A percentile compares a stretch with the other conserved stretches of the same genome.
Conservation (phyloP, 2,329 filamentous ascomycete species). For the Cladophialophora psammophila region DNA sequence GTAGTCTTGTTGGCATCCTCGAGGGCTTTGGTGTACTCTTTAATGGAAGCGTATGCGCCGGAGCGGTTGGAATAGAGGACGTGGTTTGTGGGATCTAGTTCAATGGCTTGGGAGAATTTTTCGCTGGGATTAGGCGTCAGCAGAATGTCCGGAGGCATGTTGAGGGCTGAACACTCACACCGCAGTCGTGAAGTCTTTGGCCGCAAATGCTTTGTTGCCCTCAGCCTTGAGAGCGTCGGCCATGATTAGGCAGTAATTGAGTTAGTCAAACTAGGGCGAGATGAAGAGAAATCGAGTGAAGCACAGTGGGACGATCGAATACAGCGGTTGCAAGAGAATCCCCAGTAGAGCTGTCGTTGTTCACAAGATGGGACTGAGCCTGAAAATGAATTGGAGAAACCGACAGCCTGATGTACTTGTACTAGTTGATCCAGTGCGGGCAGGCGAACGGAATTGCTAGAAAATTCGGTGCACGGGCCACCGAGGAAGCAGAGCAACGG, state of each 20-base stretch:
- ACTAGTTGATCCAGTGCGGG: conserved; percentile 17
- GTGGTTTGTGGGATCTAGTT: conserved; percentile 85
- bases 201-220: conserved; percentile 97
- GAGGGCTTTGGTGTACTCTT: conserved; percentile 83
- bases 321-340: conserved; percentile 8
- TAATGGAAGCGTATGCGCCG: conserved; percentile 84
- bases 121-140: conserved; percentile 64
- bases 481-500: not conserved
- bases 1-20: conserved; percentile 92
- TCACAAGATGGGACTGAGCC: conserved; percentile 8
- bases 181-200: conserved; percentile 95
- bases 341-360: not conserved
- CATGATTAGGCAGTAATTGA: conserved; percentile 52
- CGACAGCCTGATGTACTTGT: conserved; percentile 19
- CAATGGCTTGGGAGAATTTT: conserved; percentile 94
- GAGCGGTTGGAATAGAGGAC: conserved; percentile 98
- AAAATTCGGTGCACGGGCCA: conserved; percentile 38
- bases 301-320: not conserved
- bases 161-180: conserved; percentile 70
- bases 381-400: conserved; percentile 19
- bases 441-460: conserved; percentile 30
- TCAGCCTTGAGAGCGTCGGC: conserved; percentile 89
- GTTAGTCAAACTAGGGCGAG: not conserved
- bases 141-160: conserved; percentile 12
- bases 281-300: not conserved